phyloP scores from a whole-genome alignment of 2,329 filamentous ascomycete genomes.

The Canariomyces notabilis region DNA sequence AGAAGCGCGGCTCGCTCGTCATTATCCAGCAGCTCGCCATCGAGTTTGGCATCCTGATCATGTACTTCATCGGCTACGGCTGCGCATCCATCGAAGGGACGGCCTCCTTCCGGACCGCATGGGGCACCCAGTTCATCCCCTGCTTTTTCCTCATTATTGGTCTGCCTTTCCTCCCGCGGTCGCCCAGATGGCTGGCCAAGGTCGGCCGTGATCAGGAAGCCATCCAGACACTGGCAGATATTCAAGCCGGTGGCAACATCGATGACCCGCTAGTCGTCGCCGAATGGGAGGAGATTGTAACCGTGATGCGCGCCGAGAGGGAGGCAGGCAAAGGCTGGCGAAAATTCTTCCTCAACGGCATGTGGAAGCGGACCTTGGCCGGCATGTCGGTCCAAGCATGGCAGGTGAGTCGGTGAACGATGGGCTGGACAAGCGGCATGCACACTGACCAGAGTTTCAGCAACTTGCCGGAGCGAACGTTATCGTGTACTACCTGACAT shows the following conservation, averaged over 20 bases:
- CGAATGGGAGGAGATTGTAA: constrained; percentile 51
- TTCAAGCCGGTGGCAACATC: constrained; percentile 52
- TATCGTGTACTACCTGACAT: constrained; percentile 56
- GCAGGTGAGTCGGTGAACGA: constrained; percentile 35
- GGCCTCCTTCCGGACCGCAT: constrained; percentile 58
- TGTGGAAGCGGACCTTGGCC: constrained; percentile 54
- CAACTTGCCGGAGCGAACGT: constrained; percentile 49
- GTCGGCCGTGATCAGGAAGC: constrained; percentile 56
- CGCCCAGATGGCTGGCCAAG: constrained; percentile 58
- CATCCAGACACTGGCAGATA: constrained; percentile 47
- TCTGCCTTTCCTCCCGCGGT: constrained; percentile 58
- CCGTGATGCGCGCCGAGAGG: constrained; percentile 35
- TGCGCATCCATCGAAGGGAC: constrained; percentile 55
- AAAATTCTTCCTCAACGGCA: constrained; percentile 41
- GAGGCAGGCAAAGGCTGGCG: constrained; percentile 33
- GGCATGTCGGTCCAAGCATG: constrained; percentile 54
- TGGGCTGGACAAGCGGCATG: constrained; percentile 16
- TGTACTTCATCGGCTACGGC: constrained; percentile 64
- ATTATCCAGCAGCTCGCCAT: constrained; percentile 72
- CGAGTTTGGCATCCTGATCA: constrained; percentile 65
- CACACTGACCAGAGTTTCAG: constrained; percentile 24
- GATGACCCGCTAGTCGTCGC: constrained; percentile 51
- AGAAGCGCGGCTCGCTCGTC: constrained; percentile 59
- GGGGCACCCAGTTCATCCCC: constrained; percentile 60
- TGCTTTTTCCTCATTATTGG: constrained; percentile 52